Evolutionary conservation across 1,284 basidiomycete species (phyloP).

Genomic region (Vanrija humicola): DNA sequence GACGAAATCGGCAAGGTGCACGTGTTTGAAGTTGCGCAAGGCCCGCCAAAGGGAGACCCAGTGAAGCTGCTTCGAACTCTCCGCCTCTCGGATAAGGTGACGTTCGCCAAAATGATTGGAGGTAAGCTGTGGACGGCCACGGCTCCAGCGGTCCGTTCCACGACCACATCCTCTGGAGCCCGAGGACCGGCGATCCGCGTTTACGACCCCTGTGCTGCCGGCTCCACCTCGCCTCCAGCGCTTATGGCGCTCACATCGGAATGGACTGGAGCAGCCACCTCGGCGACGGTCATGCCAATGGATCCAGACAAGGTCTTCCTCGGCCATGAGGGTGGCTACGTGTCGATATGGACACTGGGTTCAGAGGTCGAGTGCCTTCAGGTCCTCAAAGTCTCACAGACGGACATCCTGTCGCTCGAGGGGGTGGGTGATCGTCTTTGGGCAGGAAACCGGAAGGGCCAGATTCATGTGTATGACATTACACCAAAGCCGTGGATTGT

Average conservation of each 20-base stretch:
- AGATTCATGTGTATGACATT: conserved; percentile 79
- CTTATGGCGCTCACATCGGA: conserved; percentile 54
- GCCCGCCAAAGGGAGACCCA: conserved; percentile 17
- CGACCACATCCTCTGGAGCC: conserved; percentile 48
- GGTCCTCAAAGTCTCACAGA: conserved; percentile 66
- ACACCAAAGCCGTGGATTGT: conserved; percentile 67
- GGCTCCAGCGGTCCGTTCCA: conserved; percentile 44
- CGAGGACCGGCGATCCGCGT: conserved; percentile 69
- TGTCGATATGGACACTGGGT: conserved; percentile 65
- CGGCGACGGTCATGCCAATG: conserved; percentile 70
- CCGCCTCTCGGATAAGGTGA: conserved; percentile 73
- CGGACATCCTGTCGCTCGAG: conserved; percentile 71
- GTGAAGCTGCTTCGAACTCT: conserved; percentile 56
- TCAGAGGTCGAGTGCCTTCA: conserved; percentile 32
- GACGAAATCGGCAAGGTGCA: conserved; percentile 80
- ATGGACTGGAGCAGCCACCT: conserved; percentile 68
- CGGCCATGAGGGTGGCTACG: conserved; percentile 88
- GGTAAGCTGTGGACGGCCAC: conserved; percentile 72
- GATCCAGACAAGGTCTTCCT: conserved; percentile 68
- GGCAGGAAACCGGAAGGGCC: conserved; percentile 77
- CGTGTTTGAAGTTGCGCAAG: conserved; percentile 56
- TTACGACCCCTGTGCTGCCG: conserved; percentile 60
- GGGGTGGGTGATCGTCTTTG: conserved; percentile 78
- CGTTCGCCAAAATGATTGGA: conserved; percentile 68
- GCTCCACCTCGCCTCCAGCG: conserved; percentile 36